Evolutionary conservation across 31 red algal genomes (phyloP).

Genomic region (Asparagopsis taxiformis): DNA sequence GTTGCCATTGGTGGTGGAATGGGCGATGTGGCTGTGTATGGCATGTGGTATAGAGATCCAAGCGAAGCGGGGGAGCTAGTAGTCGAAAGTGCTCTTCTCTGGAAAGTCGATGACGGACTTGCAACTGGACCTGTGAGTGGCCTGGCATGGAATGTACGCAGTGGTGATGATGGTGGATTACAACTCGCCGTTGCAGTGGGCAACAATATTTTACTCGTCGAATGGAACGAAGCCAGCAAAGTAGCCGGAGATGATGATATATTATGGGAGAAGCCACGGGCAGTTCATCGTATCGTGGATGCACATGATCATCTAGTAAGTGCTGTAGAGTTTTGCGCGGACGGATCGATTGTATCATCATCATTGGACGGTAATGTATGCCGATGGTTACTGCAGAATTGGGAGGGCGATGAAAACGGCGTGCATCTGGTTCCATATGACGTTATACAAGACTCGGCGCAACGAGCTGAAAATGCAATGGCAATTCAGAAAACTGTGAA

Average conservation of each 20-base stretch:
- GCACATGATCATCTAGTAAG: constrained; percentile 28
- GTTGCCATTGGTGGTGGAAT: constrained; percentile 8
- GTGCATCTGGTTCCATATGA: too few relatives aligned
- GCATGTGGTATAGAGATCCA: constrained; percentile 7
- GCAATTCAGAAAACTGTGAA: too few relatives aligned
- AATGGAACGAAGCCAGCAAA: constrained; percentile 11
- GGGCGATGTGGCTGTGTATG: constrained; percentile 7
- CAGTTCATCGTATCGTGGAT: constrained; percentile 15
- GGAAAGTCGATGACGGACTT: background rate
- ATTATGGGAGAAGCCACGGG: constrained; percentile 10
- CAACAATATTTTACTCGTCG: constrained; percentile 24
- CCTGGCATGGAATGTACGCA: background rate
- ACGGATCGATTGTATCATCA: constrained; percentile 29
- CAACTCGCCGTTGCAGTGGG: constrained; percentile 20
- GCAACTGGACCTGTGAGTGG: background rate
- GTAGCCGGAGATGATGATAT: background rate
- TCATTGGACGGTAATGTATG: constrained; percentile 23
- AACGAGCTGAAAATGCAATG: too few relatives aligned
- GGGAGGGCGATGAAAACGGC: background rate
- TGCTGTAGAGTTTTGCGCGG: constrained; percentile 11
- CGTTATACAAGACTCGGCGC: too few relatives aligned
- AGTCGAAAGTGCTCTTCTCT: background rate
- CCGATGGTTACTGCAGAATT: constrained; percentile 6
- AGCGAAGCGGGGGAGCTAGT: too few relatives aligned
- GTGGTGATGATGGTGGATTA: background rate